phyloP scores from a whole-genome alignment of 441 rosid genomes.

The Arabidopsis hybrid region DNA sequence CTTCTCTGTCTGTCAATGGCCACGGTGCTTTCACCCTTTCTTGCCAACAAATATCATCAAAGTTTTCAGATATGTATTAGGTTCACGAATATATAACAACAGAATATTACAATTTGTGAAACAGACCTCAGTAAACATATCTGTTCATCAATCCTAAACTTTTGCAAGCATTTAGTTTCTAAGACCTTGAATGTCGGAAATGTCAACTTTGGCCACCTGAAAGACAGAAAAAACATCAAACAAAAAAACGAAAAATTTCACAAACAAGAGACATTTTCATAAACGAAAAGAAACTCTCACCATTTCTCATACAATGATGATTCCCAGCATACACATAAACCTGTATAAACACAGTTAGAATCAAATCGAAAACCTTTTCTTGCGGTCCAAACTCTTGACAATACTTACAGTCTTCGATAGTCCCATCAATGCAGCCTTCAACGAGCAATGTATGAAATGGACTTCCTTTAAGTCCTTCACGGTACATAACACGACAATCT shows the following conservation, averaged over 20 bases:
- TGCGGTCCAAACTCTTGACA: slow-evolving; percentile 6
- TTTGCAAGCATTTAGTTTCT: slow-evolving; percentile 63
- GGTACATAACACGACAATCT: slow-evolving; percentile 94
- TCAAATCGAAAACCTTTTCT: slow-evolving; percentile 20
- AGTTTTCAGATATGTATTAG: slow-evolving; percentile 13
- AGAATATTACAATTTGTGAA: not conserved
- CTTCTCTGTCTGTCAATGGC: slow-evolving; percentile 88
- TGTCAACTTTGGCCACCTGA: slow-evolving; percentile 88
- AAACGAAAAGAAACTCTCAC: slow-evolving; percentile 46
- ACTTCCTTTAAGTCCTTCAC: slow-evolving; percentile 86
- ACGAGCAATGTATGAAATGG: slow-evolving; percentile 87
- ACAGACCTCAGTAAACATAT: slow-evolving; percentile 57
- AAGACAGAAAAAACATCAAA: not conserved
- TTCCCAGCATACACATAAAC: slow-evolving; percentile 90
- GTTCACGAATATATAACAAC: not conserved
- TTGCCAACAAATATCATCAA: slow-evolving; percentile 37
- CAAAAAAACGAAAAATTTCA: not conserved
- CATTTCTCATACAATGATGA: slow-evolving; percentile 76
- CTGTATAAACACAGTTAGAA: slow-evolving; percentile 50
- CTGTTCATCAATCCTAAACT: slow-evolving; percentile 69
- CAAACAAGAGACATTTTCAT: not conserved
- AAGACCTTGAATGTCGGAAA: slow-evolving; percentile 77
- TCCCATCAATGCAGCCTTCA: slow-evolving; percentile 93
- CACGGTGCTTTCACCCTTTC: slow-evolving; percentile 93
- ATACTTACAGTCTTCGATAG: slow-evolving; percentile 82